phyloP scores from a whole-genome alignment of 805 yeast species.

The Komagataella phaffii region DNA sequence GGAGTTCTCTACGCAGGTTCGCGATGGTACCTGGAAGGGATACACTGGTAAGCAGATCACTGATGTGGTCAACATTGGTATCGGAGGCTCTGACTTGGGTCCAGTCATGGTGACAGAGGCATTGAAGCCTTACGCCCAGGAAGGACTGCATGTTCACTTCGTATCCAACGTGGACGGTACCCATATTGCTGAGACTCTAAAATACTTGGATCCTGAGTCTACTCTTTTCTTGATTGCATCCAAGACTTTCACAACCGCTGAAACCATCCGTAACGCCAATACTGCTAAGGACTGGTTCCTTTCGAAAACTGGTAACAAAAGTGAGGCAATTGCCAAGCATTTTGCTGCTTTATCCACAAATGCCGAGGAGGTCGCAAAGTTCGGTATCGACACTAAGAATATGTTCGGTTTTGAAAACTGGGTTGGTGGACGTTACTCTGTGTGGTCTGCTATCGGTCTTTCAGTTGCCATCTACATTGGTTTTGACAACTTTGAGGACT shows the following conservation, averaged over 20 bases:
- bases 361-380: constrained; percentile 79
- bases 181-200: constrained; percentile 84
- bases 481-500: constrained; percentile 80
- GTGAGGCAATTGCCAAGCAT: constrained; percentile 81
- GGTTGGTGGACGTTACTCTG: constrained; percentile 99
- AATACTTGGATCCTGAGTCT: constrained; percentile 71
- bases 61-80: constrained; percentile 94
- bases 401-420: constrained; percentile 98
- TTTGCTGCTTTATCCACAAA: constrained; percentile 95
- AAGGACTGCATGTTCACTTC: constrained; percentile 69
- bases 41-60: constrained; percentile 91
- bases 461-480: constrained; percentile 94
- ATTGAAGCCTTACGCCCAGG: constrained; percentile 74
- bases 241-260: constrained; percentile 98
- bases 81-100: constrained; percentile 98
- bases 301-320: constrained; percentile 43
- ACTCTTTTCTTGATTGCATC: constrained; percentile 89
- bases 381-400: constrained; percentile 94
- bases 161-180: constrained; percentile 99
- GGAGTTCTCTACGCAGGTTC: constrained; percentile 80
- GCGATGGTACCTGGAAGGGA: constrained; percentile 95
- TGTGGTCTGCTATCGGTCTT: constrained; percentile 97
- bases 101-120: constrained; percentile 99
- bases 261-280: constrained; percentile 92
- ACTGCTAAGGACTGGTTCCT: constrained; percentile 94